Percentiles rank a stretch among this genome's conserved stretches.
Evolutionary conservation across 192 early-diverging fungal species (phyloP).

Genomic region (Coemansia sp.): DNA sequence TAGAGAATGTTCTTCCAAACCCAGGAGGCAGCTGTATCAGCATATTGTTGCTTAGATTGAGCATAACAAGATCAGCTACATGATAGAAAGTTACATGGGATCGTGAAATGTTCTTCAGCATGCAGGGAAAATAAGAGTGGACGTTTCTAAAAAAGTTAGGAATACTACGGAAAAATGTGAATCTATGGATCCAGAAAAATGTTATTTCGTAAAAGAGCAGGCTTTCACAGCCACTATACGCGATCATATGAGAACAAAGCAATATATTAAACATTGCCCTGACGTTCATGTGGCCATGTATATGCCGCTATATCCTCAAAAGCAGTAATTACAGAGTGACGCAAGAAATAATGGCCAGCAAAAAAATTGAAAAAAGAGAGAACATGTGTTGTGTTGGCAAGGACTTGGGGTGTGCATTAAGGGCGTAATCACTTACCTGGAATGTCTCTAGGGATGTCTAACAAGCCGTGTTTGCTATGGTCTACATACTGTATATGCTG

Average conservation of each 20-base stretch:
- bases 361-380: not conserved
- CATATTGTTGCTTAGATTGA: slow-evolving; percentile 43
- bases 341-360: not conserved
- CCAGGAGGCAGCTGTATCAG: slow-evolving; percentile 35
- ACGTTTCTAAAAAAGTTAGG: no score
- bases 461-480: slow-evolving; percentile 25
- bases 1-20: slow-evolving; percentile 35
- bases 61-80: slow-evolving; percentile 26
- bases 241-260: not conserved
- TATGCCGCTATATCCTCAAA: not conserved
- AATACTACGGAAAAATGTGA: not conserved
- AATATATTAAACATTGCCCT: not conserved
- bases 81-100: not conserved
- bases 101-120: no score
- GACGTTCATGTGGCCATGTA: not conserved
- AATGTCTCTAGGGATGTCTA: slow-evolving; percentile 19
- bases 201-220: not conserved
- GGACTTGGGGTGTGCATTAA: not conserved
- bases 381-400: no score
- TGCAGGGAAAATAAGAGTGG: no score
- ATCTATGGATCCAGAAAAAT: not conserved
- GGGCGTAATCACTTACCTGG: slow-evolving; percentile 29
- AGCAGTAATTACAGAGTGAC: not conserved
- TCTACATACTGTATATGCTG: slow-evolving; percentile 16
- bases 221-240: not conserved